A percentile compares a stretch with the other conserved stretches of the same genome.
Conservation (phyloP, 352 stramenopile genomes). For the Pythium aphanidermatum region DNA sequence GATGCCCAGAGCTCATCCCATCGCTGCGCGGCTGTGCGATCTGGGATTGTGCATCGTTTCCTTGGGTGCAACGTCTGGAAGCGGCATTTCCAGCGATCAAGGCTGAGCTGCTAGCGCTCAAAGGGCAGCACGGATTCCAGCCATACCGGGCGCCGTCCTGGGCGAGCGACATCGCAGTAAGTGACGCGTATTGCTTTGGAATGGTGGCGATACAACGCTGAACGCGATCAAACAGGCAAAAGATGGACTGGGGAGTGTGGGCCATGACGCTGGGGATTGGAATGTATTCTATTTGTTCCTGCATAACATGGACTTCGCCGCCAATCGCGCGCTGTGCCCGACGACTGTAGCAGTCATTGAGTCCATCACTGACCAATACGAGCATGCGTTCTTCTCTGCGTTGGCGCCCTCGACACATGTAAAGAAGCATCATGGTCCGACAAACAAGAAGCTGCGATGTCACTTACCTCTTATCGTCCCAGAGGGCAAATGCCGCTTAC, state of each 20-base stretch:
- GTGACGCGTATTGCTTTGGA: not conserved
- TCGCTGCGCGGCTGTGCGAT: constrained; percentile 32
- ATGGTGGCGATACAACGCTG: not conserved
- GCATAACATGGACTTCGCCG: constrained; percentile 78
- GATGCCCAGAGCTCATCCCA: constrained; percentile 63
- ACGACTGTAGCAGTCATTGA: constrained; percentile 52
- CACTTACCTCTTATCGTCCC: constrained; percentile 85
- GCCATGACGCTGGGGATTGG: constrained; percentile 80
- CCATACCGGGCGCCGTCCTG: constrained; percentile 71
- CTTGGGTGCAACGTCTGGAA: constrained; percentile 45
- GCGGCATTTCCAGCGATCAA: constrained; percentile 46
- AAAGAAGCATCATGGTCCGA: constrained; percentile 79
- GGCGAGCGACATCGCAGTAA: constrained; percentile 49
- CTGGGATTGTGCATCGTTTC: constrained; percentile 42
- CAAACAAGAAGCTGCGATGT: constrained; percentile 90
- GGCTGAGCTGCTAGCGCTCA: constrained; percentile 51
- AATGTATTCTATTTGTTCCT: constrained; percentile 87
- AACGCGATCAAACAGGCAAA: constrained; percentile 24
- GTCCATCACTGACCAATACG: constrained; percentile 55
- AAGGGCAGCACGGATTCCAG: constrained; percentile 47
- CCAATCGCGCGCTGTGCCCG: constrained; percentile 64
- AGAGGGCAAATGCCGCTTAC: constrained; percentile 43
- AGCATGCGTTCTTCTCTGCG: constrained; percentile 86
- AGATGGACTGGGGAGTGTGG: constrained; percentile 68
- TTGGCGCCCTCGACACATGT: constrained; percentile 77